Base-by-base conservation (phyloP, 495 filamentous ascomycete species). In the Penicillium egyptiacum region DNA sequence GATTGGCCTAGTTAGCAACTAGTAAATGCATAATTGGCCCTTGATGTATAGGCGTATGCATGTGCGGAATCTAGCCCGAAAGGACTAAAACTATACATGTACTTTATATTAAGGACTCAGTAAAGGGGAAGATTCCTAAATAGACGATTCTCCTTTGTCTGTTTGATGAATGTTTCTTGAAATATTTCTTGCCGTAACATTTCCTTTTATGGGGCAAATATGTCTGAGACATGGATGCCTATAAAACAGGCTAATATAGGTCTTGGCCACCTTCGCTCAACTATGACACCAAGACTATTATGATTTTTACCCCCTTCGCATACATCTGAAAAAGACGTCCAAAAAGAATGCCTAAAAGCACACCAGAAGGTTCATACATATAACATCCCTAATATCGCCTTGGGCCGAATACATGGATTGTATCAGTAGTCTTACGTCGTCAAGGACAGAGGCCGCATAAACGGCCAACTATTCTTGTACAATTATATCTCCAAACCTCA, bases 51-150 rank as follows among this genome's bases (percentile, higher is more conserved):
- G 16, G 16, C 44, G 26, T 49, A 30, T 53, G 50, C 26, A 53
- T 30, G 50, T 53, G 50, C 50, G 39, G 50, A 43, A 53, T 43
- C 50, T 53, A 43, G 40, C 39, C 39, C 39, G n/a, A 43, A 53
- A 22, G n/a, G 3, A 31, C 39, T 26, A 43, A 9, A 50, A 37
- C 39, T 53, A 41, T 17, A 39, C 16, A 35, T 39, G 16, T 17
- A 39, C 16, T 39, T 17, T 39, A 39, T 39, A 39, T n/a, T 17
- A 17, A n/a, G 35, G 35, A 17, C 26, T 23, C 8, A 4, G 5
- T 14, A 42, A 23, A 39, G 39, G 50, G 50, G 50, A 16, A 10
- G 26, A 5, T 48, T 22, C 26, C 28, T 48, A 2, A 16, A n/a
- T 37, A 11, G 30, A 3, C 12, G 33, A 37, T n/a, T 39, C 35